Evolutionary conservation across 1,284 basidiomycete species (phyloP), one percentile per base, ranked within the genome.

Genomic region (Inonotus obliquus): DNA sequence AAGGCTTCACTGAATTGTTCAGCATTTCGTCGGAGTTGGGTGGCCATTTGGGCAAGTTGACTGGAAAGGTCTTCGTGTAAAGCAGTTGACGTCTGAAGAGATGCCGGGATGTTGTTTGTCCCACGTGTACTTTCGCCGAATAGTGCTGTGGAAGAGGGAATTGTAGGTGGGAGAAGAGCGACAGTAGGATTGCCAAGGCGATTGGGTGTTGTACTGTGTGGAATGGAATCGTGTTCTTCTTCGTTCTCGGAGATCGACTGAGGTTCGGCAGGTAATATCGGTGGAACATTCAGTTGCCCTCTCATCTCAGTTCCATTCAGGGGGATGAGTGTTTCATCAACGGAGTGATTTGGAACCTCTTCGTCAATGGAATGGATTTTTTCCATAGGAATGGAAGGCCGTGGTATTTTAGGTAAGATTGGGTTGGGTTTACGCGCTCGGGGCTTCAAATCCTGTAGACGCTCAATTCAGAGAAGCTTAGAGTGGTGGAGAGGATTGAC

Each of bases 11-110:
- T 81, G 69, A 93, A 92, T 65, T 91, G 83, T 1, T 84, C 69
- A 0, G 88, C 84, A 66, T 93, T 93, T 25, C 80, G 79, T 68
- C 86, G 86, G 52, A 93, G 81, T 71, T 92, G 91, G 1, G 81
- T 75, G 1, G 90, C 87, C 91, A 93, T 93, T 47, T 81, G 74
- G 0, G 86, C 85, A 19, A 93, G 81, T 70, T 92, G 89, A 4
- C 79, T 79, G 0, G 87, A 81, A 48, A 92, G 81, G 45, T 89
- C 84, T 63, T 91, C 83, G 29, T 92, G 91, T 1, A 87, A 74
- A 0, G 81, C 79, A 17, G 75, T 79, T 10, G 86, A 84, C 64
- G 83, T 81, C 70, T 82, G 80, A 38, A 84, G 73, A 69, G 81
- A 78, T 45, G 81, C 77, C n/a, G n/a, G n/a, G 25, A 69, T 73